A percentile compares a stretch with the other conserved stretches of the same genome.
phyloP scores from a whole-genome alignment of 2,329 filamentous ascomycete genomes.

The Colletotrichum sp. region DNA sequence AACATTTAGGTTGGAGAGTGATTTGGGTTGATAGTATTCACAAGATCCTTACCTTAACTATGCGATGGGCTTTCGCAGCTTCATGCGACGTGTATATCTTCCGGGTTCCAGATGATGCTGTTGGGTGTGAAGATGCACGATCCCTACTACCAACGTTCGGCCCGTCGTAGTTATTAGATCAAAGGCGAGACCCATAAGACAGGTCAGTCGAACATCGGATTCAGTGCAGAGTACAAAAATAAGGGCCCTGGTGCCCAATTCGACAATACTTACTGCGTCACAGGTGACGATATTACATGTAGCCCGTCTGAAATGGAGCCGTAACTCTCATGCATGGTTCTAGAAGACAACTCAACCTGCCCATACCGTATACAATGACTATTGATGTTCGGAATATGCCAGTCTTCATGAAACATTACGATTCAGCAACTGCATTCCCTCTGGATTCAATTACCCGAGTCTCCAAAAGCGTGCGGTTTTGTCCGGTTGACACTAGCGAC shows the following conservation, averaged over 20 bases:
- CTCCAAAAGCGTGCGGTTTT: neutral
- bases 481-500: neutral
- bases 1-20: neutral
- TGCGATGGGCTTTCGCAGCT: neutral
- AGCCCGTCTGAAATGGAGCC: neutral
- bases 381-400: neutral
- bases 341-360: neutral
- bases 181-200: neutral
- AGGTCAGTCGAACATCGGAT: fast-evolving
- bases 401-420: neutral
- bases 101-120: neutral
- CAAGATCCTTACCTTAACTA: neutral
- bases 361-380: neutral
- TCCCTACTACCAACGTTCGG: fast-evolving
- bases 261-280: neutral
- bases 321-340: neutral
- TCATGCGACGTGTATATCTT: neutral
- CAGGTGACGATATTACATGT: neutral
- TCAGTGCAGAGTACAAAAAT: fast-evolving
- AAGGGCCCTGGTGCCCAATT: too few relatives aligned
- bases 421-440: neutral
- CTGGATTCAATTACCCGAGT: neutral
- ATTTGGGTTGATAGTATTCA: neutral
- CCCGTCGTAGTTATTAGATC: neutral
- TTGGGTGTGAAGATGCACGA: neutral